phyloP scores from a whole-genome alignment of 352 stramenopile species.

The Phytophthora syringae region DNA sequence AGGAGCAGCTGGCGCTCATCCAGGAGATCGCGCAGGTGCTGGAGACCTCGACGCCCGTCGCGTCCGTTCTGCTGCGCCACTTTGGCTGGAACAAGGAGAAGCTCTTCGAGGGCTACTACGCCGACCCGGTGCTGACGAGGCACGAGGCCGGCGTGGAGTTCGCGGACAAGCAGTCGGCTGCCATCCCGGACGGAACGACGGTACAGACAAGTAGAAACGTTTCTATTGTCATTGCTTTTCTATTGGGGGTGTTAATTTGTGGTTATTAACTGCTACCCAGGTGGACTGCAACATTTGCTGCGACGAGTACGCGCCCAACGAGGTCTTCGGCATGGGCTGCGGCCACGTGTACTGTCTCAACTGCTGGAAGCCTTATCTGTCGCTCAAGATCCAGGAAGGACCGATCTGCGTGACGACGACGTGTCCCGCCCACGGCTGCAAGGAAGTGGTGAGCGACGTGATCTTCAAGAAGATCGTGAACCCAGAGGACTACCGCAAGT shows the following conservation, averaged over 20 bases:
- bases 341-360: constrained; percentile 96
- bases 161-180: constrained; percentile 44
- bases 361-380: constrained; percentile 88
- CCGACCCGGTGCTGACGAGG: constrained; percentile 62
- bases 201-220: constrained; percentile 25
- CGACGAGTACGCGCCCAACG: constrained; percentile 80
- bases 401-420: constrained; percentile 94
- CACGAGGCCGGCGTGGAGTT: constrained; percentile 70
- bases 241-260: too few species aligned
- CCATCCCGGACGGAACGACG: constrained; percentile 43
- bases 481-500: constrained; percentile 85
- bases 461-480: constrained; percentile 78
- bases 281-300: constrained; percentile 95
- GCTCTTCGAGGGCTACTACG: constrained; percentile 88
- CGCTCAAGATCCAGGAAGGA: constrained; percentile 92
- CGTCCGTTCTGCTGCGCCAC: constrained; percentile 82
- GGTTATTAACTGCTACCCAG: too few species aligned
- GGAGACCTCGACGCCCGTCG: constrained; percentile 66
- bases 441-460: constrained; percentile 84
- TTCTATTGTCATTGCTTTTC: constrained; percentile 10
- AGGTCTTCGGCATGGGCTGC: constrained; percentile 95
- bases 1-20: constrained; percentile 68
- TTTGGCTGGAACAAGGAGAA: constrained; percentile 93
- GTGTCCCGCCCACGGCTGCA: constrained; percentile 96
- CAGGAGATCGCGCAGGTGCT: constrained; percentile 80